Base-by-base conservation (phyloP, 495 filamentous ascomycete genomes). In the Immersiella caudata region DNA sequence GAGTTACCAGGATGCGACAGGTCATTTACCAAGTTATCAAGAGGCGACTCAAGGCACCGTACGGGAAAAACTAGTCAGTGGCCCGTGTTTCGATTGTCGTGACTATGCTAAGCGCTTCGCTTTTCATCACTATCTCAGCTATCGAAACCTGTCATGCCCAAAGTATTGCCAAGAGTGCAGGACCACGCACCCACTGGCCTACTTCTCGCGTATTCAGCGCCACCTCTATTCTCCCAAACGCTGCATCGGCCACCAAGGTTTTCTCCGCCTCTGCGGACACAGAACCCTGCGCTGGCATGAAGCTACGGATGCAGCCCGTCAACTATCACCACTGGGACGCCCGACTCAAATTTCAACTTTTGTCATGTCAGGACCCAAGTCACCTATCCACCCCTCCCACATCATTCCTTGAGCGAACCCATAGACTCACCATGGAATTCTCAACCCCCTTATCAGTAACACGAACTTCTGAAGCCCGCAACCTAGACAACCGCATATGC, bases 221-320 rank as follows among this genome's bases (percentile, higher is more conserved):
- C 55, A 24, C 55, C 55, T 6, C 24, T 6, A 58, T 9, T 6
- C 12, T 9, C 9, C 55, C 26, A 24, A 25, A 58, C 55, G 55
- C 55, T 58, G 55, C 24, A 58, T 58, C 55, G 55, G 55, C 55
- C 55, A 22, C 55, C 55, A 58, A 24, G 55, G 55, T 58, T 58
- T 58, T 22, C 6, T 58, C 55, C 55, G 55, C 55, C 55, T 58
- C 55, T 58, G 55, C 55, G 55, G 24, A 58, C 55, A 58, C 55
- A 58, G 26, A 22, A 58, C 55, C 24, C 55, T 58, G 24, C 55
- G 55, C 55, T 58, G 55, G 55, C 24, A 24, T 58, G 55, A 58
- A 58, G 55, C 26, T 58, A 24, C 26, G 55, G 21, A 25, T 6
- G 55, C 55, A 24, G 55, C 26, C 26, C 24, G 26, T 58, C 55